A percentile compares a stretch with the other conserved stretches of the same genome.
Evolutionary conservation across 345 rosid genomes (phyloP).

Genomic region (Euphorbia pulcherrima): DNA sequence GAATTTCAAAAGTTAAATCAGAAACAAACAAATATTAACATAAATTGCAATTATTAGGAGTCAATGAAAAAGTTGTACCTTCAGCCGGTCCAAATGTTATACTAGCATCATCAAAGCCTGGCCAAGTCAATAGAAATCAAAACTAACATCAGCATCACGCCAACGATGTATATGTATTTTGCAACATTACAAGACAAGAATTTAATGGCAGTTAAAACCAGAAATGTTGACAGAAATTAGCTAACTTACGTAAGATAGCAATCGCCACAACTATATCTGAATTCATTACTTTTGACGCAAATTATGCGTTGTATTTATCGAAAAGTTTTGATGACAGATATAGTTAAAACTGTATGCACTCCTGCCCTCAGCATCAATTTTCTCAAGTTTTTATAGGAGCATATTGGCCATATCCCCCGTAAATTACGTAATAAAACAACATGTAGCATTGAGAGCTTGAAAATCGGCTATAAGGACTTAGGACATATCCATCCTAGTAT

Average conservation of each 20-base stretch:
- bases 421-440: no score
- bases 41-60: constrained; percentile 19
- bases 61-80: constrained; percentile 46
- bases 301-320: background rate
- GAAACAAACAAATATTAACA: constrained; percentile 14
- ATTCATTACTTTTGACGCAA: background rate
- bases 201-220: constrained; percentile 6
- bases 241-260: background rate
- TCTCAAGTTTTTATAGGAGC: background rate
- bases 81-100: constrained; percentile 88
- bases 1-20: constrained; percentile 6
- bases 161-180: background rate
- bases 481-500: background rate
- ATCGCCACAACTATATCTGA: background rate
- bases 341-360: background rate
- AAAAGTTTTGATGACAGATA: background rate
- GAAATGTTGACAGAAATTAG: background rate
- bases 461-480: background rate
- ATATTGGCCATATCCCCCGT: background rate
- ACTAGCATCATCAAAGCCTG: constrained; percentile 88
- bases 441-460: background rate
- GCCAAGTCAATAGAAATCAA: constrained; percentile 22
- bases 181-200: background rate
- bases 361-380: background rate
- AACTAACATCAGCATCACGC: background rate